Base-by-base conservation (phyloP, 345 rosid species). In the Lenwebbia sp. region DNA sequence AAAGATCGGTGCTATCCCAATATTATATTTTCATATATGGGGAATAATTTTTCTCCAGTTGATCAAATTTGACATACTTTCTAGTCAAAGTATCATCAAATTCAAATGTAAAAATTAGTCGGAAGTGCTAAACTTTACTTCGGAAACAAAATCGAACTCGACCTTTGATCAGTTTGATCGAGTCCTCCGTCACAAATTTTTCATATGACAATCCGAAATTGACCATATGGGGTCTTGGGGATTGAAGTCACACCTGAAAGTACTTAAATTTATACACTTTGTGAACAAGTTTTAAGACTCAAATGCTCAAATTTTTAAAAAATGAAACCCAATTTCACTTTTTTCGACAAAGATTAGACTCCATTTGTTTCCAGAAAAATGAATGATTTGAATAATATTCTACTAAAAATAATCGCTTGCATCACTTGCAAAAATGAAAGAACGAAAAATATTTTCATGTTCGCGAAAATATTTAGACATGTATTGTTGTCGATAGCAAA, bases 161-260 rank as follows among this genome's bases (percentile, higher is more conserved):
- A 33, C 76, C 76, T 21, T 33, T 65, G 76, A 65, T 65, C 5
- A 33, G 76, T 33, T 33, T 17, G 44, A 65, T 33, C 25, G 19
- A 4, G 44, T 33, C 25, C 23, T 33, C 8, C 0, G 1, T 23
- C 44, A 8, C 3, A 17, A 0, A 65, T 30, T 65, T 33, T 65
- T 41, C 76, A 8, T 3, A 2, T 7, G 10, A 15, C 41, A 17
- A 6, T 28, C 19, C 5, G 0, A 14, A 30, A 62, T 65, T 33
- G 41, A 33, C 25, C 5, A 1, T 33, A 7, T 0, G 3, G 1
- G 44, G 44, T 33, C 11, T 4, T 0, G 3, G 6, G 25, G 12
- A 65, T 30, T 65, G 44, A 65, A 33, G 23, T 2, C 23, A 9
- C 4, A 0, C 30, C 47, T 6, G 9, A 44, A 6, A 41, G 44